Evolutionary conservation across 768 basidiomycete species (phyloP).

Genomic region (Tricholoma sp.): DNA sequence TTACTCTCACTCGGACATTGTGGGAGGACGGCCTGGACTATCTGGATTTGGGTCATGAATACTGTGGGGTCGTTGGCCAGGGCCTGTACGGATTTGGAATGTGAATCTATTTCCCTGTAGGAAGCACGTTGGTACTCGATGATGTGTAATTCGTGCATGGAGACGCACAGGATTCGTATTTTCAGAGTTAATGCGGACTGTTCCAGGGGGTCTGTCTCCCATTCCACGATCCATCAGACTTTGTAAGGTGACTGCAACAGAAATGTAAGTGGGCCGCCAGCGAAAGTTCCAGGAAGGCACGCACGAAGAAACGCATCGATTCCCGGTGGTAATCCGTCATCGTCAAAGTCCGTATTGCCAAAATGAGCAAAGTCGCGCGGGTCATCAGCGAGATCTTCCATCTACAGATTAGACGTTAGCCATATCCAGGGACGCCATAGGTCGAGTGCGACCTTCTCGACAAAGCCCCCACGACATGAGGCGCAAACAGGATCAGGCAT

Average conservation of each 20-base stretch:
- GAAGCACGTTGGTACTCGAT: not conserved
- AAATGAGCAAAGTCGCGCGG: constrained; percentile 59
- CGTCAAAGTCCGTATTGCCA: constrained; percentile 23
- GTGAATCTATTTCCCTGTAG: constrained; percentile 12
- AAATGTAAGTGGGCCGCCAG: not conserved
- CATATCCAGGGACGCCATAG: constrained; percentile 7
- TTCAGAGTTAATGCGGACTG: constrained; percentile 6
- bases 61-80: constrained; percentile 6
- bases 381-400: constrained; percentile 72
- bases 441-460: constrained; percentile 57
- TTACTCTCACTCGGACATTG: constrained; percentile 48
- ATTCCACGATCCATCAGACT: constrained; percentile 32
- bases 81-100: constrained; percentile 11
- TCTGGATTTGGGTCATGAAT: not conserved
- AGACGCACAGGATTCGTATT: constrained; percentile 4
- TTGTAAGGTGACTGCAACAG: constrained; percentile 29
- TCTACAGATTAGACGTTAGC: constrained; percentile 33
- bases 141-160: not conserved
- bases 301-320: constrained; percentile 48
- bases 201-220: constrained; percentile 7
- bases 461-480: constrained; percentile 75
- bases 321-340: constrained; percentile 30
- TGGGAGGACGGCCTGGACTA: constrained; percentile 29
- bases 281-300: constrained; percentile 10
- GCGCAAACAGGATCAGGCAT: constrained; percentile 80